phyloP scores from a whole-genome alignment of 2,329 filamentous ascomycete genomes.

The Arthroderma uncinatum region DNA sequence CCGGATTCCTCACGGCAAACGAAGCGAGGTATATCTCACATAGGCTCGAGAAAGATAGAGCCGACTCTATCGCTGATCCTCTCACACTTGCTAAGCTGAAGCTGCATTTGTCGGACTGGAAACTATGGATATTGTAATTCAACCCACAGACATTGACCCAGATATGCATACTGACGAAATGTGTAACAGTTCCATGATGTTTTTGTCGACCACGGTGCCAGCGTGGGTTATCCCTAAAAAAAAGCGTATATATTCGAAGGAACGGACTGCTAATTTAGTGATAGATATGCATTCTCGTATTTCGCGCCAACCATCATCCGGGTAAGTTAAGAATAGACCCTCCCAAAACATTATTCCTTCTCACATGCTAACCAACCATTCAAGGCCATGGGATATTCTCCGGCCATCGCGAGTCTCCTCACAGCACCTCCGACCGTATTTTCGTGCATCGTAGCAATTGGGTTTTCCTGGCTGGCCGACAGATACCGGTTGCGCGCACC shows the following conservation, averaged over 20 bases:
- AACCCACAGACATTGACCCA: conserved; percentile 13
- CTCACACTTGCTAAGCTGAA: conserved; percentile 43
- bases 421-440: conserved; percentile 22
- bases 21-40: conserved; percentile 35
- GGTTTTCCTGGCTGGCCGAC: conserved; percentile 21
- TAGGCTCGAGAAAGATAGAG: conserved; percentile 46
- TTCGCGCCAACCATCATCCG: conserved; percentile 11
- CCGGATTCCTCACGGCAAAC: conserved; percentile 40
- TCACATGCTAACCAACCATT: conserved; percentile 11
- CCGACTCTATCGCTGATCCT: conserved; percentile 38
- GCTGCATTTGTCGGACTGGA: conserved; percentile 40
- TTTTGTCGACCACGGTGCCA: conserved; percentile 10
- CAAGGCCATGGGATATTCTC: conserved; percentile 23
- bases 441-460: conserved; percentile 18
- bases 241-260: neutral
- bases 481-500: conserved; percentile 21
- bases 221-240: conserved; percentile 4
- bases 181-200: conserved; percentile 8
- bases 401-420: conserved; percentile 19
- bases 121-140: conserved; percentile 48
- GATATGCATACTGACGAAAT: conserved; percentile 11
- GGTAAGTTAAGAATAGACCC: conserved; percentile 13
- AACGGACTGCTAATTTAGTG: neutral
- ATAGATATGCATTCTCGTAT: conserved; percentile 9
- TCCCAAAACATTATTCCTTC: neutral